Evolutionary conservation across 768 basidiomycete species (phyloP), one percentile per base, ranked within the genome.

Genomic region (Cyathus striatus): DNA sequence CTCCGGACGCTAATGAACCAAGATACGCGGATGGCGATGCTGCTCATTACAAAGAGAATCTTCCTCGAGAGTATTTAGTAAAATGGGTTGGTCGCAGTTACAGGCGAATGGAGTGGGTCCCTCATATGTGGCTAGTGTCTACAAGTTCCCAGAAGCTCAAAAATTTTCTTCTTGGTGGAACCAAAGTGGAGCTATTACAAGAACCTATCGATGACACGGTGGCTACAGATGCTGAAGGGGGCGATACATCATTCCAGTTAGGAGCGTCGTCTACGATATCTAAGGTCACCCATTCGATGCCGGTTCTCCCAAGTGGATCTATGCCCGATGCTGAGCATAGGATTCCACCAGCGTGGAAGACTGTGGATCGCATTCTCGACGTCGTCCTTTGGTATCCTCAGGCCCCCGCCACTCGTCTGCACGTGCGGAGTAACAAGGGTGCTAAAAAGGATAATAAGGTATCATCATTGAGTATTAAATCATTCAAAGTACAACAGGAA

Each of bases 21-120:
- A 46, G 64, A 20, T 62, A 52, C 22, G 54, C 64, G 5, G 39
- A 50, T 5, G 68, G 66, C 38, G 64, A 73, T 41, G 52, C 63
- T 2, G 68, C 75, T 0, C 63, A 79, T 49, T 70, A 70, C 58
- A 92, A 83, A 58, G 58, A 67, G 20, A 52, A 66, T 24, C 70
- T 94, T 13, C 90, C 89, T n/a, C 68, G 94, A 34, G 90, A 95
- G 61, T 97, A 97, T 58, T 79, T 97, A 10, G 80, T 97, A 43
- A 97, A 97, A 60, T 97, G 92, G 91, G 61, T 62, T 6, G 80
- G 73, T 30, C 67, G 85, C 35, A 89, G 91, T 49, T 97, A 88
- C 60, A 70, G 86, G 41, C 78, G 85, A 33, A 66, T 78, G 9
- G 75, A 86, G 58, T 97, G 93, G 93, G 91, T 96, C 2, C 86